These are phyloP conservation scores for Tothia fuscella DNA, from an alignment of 2,329 filamentous ascomycete species.

Conservation along the genomic window DNA sequence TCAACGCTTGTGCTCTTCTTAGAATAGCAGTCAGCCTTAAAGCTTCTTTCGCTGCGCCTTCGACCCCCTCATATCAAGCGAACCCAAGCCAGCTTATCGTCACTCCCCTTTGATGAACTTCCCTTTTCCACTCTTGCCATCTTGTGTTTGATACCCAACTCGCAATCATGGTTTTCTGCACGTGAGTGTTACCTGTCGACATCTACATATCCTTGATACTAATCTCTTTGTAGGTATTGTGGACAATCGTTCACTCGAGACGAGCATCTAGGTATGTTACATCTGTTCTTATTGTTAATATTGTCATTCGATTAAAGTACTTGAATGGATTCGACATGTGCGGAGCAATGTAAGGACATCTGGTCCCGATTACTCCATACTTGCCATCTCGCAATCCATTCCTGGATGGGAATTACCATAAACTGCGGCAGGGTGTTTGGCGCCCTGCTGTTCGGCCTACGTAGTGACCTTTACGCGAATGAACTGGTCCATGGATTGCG, in stretches of 20 bases:
- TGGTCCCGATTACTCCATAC: too few species aligned
- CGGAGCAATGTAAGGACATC: too few species aligned
- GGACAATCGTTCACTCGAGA: slow-evolving; percentile 41
- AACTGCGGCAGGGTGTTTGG: too few species aligned
- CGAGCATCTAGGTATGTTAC: slow-evolving; percentile 34
- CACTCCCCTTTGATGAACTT: slow-evolving; percentile 2
- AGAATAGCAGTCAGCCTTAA: slow-evolving; percentile 9
- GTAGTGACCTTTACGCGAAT: too few species aligned
- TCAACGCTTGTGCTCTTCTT: slow-evolving; percentile 3
- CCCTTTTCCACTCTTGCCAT: not conserved
- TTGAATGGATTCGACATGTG: too few species aligned
- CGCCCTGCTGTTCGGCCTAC: too few species aligned
- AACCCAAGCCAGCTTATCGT: not conserved
- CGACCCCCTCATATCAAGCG: not conserved
- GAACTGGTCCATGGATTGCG: too few species aligned
- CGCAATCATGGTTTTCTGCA: slow-evolving; percentile 39
- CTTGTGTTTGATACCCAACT: slow-evolving; percentile 5
- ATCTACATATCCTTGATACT: not conserved
- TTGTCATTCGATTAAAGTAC: too few species aligned
- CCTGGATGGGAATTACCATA: too few species aligned
- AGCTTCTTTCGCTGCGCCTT: slow-evolving; percentile 3
- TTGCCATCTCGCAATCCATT: too few species aligned
- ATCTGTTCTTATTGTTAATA: too few species aligned
- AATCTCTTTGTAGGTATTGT: slow-evolving; percentile 25
- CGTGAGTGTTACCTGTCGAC: slow-evolving; percentile 14